Evolutionary conservation across 108 stramenopile genomes (phyloP).

Genomic region (Cyclotella kingstonii): DNA sequence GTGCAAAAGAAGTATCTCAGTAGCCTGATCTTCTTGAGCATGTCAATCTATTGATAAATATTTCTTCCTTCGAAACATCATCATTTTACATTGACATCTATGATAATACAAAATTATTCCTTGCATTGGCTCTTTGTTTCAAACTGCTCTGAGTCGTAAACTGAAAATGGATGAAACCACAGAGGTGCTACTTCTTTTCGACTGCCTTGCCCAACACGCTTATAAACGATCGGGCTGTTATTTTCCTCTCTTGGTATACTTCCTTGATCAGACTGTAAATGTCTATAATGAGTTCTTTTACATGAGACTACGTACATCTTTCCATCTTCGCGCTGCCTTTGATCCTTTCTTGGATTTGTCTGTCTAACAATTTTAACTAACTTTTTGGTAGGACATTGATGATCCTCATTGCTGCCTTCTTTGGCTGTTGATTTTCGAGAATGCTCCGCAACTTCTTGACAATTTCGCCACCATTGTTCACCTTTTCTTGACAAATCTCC

Average conservation of each 20-base stretch:
- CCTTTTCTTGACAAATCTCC: constrained; percentile 12
- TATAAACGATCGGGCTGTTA: constrained; percentile 9
- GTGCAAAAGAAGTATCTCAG: too few relatives aligned
- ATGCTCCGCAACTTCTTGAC: background rate
- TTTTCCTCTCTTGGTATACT: constrained; percentile 8
- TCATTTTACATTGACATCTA: too few relatives aligned
- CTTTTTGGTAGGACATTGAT: background rate
- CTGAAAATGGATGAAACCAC: constrained; percentile 16
- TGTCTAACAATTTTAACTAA: background rate
- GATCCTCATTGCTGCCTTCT: background rate
- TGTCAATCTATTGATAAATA: too few relatives aligned
- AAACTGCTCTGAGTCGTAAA: background rate
- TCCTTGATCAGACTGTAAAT: constrained; percentile 3
- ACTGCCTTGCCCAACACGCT: background rate
- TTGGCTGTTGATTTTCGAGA: background rate
- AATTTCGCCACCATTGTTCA: constrained; percentile 5
- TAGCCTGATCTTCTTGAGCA: too few relatives aligned
- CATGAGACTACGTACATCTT: constrained; percentile 7
- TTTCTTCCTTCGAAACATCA: too few relatives aligned
- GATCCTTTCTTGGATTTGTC: background rate
- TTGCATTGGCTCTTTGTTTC: too few relatives aligned
- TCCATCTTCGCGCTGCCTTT: background rate
- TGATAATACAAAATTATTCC: too few relatives aligned
- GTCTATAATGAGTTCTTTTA: constrained; percentile 9
- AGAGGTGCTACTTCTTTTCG: constrained; percentile 8